These are phyloP conservation scores for Herpetomonas tarakana DNA, from an alignment of 208 protist genomes.

Conservation along the genomic window DNA sequence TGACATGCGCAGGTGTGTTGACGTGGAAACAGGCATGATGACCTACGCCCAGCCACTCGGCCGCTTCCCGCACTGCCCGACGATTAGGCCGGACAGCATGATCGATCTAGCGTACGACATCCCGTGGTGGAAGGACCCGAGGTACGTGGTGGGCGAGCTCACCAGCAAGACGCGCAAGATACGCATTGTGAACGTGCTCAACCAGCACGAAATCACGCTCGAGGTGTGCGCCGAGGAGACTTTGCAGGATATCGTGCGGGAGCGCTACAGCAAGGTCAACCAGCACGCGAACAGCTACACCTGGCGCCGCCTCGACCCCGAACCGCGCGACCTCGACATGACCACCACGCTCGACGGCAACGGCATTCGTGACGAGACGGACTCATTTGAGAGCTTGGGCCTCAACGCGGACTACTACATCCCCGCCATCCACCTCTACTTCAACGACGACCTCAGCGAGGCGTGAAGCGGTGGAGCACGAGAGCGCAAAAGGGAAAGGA, in stretches of 20 bases:
- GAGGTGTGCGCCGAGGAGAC: conserved; percentile 94
- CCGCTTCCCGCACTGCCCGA: conserved; percentile 87
- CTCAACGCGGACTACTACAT: conserved; percentile 92
- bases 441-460: conserved; percentile 93
- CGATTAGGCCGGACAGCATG: conserved; percentile 72
- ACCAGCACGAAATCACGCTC: conserved; percentile 76
- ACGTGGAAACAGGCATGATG: conserved; percentile 78
- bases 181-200: conserved; percentile 91
- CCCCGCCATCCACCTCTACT: conserved; percentile 92
- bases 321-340: conserved; percentile 85
- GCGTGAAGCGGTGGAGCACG: conserved; percentile 23
- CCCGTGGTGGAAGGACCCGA: conserved; percentile 90
- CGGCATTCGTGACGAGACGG: conserved; percentile 86
- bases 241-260: conserved; percentile 85
- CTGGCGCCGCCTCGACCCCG: conserved; percentile 84
- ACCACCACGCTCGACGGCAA: conserved; percentile 88
- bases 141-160: conserved; percentile 83
- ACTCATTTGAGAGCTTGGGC: conserved; percentile 85
- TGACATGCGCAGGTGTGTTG: conserved; percentile 83
- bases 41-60: conserved; percentile 87
- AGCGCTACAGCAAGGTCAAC: conserved; percentile 86
- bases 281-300: conserved; percentile 92
- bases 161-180: conserved; percentile 88
- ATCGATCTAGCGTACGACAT: conserved; percentile 82
- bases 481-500: neutral